Evolutionary conservation across 129 eudicot genomes (phyloP).

Genomic region (Dittrichia graveolens): DNA sequence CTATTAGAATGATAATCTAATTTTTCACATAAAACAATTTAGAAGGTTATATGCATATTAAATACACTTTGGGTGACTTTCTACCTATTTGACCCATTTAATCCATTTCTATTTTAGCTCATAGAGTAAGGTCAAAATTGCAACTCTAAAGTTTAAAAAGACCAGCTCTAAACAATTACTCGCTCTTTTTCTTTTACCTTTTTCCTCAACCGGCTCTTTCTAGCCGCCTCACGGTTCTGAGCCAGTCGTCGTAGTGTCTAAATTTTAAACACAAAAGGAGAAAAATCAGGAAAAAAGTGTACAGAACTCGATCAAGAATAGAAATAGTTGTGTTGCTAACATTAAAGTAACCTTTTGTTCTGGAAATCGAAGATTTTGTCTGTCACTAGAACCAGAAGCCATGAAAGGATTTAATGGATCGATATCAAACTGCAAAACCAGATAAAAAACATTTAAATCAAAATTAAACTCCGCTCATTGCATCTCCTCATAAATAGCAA

Average conservation of each 20-base stretch:
- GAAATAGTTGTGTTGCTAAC: not conserved
- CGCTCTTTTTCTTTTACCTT: constrained; percentile 51
- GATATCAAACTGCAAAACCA: constrained; percentile 56
- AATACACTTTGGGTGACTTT: not conserved
- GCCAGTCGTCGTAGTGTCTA: constrained; percentile 89
- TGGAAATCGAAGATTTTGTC: constrained; percentile 65
- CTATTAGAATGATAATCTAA: not conserved
- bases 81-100: not conserved
- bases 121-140: not conserved
- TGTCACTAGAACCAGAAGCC: constrained; percentile 82
- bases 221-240: constrained; percentile 98
- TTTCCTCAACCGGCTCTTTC: constrained; percentile 94
- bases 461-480: not conserved
- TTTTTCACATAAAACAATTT: not conserved
- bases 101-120: not conserved
- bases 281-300: not conserved
- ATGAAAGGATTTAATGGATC: constrained; percentile 57
- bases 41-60: not conserved
- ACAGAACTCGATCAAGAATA: not conserved
- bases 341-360: constrained; percentile 74
- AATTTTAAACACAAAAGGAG: constrained; percentile 7
- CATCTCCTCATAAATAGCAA: constrained; percentile 13
- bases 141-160: not conserved
- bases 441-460: constrained; percentile 26
- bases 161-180: constrained; percentile 13